Evolutionary conservation across 768 basidiomycete species (phyloP), one percentile per base, ranked within the genome.

Genomic region (Flagelloscypha sp.): DNA sequence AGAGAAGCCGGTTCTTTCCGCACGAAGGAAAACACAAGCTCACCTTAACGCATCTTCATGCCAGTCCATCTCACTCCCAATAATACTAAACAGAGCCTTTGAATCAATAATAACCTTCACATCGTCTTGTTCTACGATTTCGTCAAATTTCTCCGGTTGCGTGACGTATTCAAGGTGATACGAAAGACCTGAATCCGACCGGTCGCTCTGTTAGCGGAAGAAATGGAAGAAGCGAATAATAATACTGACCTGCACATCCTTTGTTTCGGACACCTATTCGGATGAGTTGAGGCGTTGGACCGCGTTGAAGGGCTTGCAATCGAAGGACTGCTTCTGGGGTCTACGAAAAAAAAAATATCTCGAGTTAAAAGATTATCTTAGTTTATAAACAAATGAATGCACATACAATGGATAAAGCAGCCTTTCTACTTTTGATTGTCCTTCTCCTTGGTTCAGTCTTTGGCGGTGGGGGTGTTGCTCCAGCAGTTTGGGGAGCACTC

Each of bases 31-130:
- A 30, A 24, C 38, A 49, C 22, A 35, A 7, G 63, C 79, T 36
- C 41, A 85, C 84, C 89, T 93, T 27, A 99, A 62, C 21, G 77
- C 59, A 55, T 94, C 90, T 63, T 98, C 95, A 41, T 78, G 72
- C 95, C 95, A 99, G 54, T 94, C 90, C 95, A 99, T 99, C 69
- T 87, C 86, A 57, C 89, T 94, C 33, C 95, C 95, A 42, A 99
- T 95, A 47, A 99, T 95, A 40, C 86, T 90, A 56, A 99, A 98
- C 44, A 99, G 61, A 17, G 95, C 95, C 58, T 93, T 97, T 54
- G 81, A 84, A 63, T 99, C 95, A 55, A 98, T 90, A 43, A 98
- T 65, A 29, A 99, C 94, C 45, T 69, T 74, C 17, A 95, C 88
- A 2, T 85, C 94, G 45, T 97, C 92, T 61, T 98, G 95, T 55